Evolutionary conservation across 179 eudicot species (phyloP).

Genomic region (Carnegiea gigantea): DNA sequence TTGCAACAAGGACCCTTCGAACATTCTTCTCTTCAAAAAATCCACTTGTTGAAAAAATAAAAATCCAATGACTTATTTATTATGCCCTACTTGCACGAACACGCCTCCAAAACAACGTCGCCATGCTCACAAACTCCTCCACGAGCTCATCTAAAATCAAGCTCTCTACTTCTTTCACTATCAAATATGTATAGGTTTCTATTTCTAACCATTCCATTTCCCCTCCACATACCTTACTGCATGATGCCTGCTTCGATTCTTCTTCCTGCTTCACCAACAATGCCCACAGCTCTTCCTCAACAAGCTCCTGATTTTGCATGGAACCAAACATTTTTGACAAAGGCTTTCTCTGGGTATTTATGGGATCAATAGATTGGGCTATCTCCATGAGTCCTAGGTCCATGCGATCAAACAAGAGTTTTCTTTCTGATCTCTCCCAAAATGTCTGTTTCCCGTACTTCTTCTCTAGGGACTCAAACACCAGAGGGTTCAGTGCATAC

Average conservation of each 20-base stretch:
- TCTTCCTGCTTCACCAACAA: slow-evolving; percentile 47
- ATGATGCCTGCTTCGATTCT: slow-evolving; percentile 34
- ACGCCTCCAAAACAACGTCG: not conserved
- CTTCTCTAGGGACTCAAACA: slow-evolving; percentile 37
- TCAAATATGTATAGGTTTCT: slow-evolving; percentile 44
- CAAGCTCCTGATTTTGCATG: slow-evolving; percentile 32
- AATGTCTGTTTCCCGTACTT: slow-evolving; percentile 33
- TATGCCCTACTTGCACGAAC: slow-evolving; percentile 7
- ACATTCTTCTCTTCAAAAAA: slow-evolving; percentile 12
- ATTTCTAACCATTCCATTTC: slow-evolving; percentile 50
- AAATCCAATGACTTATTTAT: slow-evolving; percentile 18
- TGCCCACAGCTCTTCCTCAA: slow-evolving; percentile 62
- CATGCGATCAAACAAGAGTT: slow-evolving; percentile 41
- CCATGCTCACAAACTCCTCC: slow-evolving; percentile 45
- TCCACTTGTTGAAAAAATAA: slow-evolving; percentile 12
- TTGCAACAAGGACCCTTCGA: slow-evolving; percentile 14
- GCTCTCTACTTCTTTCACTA: slow-evolving; percentile 56
- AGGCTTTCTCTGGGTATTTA: slow-evolving; percentile 19
- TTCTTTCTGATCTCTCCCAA: slow-evolving; percentile 39
- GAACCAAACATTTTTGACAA: slow-evolving; percentile 31
- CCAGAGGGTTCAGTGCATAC: slow-evolving; percentile 23
- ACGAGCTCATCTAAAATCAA: slow-evolving; percentile 55
- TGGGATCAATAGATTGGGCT: slow-evolving; percentile 19
- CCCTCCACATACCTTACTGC: slow-evolving; percentile 38
- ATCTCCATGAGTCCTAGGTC: slow-evolving; percentile 30